A percentile compares a stretch with the other conserved stretches of the same genome.
Conservation (phyloP, 176 grass and related monocot genomes). For the Luzula sylvatica region DNA sequence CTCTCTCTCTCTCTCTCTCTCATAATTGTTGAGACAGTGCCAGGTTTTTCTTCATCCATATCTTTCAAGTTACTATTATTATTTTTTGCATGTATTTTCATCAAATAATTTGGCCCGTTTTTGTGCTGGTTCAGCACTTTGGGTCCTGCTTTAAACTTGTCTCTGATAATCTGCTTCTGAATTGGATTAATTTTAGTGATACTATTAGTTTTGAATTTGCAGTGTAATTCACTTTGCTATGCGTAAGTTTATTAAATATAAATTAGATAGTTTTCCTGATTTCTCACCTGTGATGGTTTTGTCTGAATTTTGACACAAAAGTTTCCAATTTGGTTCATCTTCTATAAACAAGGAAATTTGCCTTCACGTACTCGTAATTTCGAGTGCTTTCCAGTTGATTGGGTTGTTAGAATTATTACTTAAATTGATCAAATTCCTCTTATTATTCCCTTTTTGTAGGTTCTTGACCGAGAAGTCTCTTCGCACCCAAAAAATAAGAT, state of each 20-base stretch:
- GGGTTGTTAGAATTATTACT: constrained; percentile 5
- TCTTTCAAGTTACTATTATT: constrained; percentile 8
- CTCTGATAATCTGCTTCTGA: neutral
- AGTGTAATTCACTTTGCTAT: neutral
- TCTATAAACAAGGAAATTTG: neutral
- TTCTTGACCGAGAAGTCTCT: constrained; percentile 14
- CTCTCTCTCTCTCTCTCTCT: neutral
- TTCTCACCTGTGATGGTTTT: neutral
- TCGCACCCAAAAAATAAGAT: neutral
- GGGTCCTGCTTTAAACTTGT: neutral
- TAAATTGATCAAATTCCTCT: constrained; percentile 8
- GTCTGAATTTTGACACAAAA: neutral
- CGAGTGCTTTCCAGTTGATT: constrained; percentile 10
- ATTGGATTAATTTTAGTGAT: neutral
- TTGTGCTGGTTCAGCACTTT: neutral
- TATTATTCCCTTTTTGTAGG: constrained; percentile 5
- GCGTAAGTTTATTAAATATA: neutral
- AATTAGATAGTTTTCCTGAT: neutral
- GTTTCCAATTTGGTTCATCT: neutral
- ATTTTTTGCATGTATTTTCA: constrained; percentile 9
- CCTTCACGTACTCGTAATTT: neutral
- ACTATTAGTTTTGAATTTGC: neutral
- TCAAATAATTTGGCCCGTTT: neutral
- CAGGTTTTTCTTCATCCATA: constrained; percentile 8
- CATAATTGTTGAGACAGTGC: constrained; percentile 1